phyloP scores from a whole-genome alignment of 2,329 filamentous ascomycete species.

The Cercospora citrullina region DNA sequence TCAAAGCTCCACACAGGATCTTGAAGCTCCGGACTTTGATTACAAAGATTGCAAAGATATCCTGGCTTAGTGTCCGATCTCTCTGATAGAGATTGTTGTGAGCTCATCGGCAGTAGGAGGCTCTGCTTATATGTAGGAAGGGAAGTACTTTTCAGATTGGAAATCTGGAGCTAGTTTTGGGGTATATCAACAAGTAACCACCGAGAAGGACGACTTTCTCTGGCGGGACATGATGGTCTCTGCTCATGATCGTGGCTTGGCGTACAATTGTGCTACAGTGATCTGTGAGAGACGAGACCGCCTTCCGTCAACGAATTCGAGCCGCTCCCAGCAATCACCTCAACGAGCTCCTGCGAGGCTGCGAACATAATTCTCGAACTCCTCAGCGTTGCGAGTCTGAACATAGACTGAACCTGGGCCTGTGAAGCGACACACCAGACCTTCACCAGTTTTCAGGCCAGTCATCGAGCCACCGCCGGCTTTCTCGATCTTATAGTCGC shows the following conservation, averaged over 20 bases:
- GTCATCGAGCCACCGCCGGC: constrained; percentile 85
- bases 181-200: background rate
- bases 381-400: constrained; percentile 80
- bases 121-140: background rate
- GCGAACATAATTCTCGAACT: constrained; percentile 43
- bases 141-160: background rate
- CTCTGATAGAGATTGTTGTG: background rate
- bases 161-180: background rate
- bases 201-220: background rate
- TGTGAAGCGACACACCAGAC: constrained; percentile 87
- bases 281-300: background rate
- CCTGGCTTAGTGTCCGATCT: background rate
- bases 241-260: background rate
- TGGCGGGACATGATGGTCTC: background rate
- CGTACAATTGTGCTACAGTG: background rate
- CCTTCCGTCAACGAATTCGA: background rate
- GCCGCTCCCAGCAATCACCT: background rate
- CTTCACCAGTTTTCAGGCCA: constrained; percentile 76
- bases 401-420: constrained; percentile 84
- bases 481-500: constrained; percentile 86
- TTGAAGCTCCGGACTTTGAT: background rate
- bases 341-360: constrained; percentile 4
- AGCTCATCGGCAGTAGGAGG: background rate
- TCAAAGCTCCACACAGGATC: background rate
- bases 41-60: background rate